Conservation (phyloP, 345 rosid genomes). For the Populus nigra region DNA sequence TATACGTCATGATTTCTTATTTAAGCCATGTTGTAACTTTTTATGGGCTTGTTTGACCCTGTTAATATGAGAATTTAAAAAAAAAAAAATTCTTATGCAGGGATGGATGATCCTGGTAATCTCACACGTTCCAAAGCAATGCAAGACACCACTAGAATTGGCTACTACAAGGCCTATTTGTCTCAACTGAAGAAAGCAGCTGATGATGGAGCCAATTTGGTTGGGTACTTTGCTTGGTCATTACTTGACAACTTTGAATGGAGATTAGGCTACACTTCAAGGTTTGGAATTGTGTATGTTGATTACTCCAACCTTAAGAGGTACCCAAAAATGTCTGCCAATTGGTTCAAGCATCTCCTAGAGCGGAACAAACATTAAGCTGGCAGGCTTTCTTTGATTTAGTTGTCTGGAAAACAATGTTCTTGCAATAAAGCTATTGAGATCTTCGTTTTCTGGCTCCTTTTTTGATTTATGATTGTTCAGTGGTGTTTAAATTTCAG, state of each 20-base stretch:
- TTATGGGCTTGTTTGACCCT: background rate
- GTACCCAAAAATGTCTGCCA: constrained; percentile 89
- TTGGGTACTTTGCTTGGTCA: constrained; percentile 94
- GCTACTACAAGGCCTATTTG: constrained; percentile 67
- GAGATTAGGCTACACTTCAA: constrained; percentile 85
- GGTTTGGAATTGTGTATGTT: constrained; percentile 91
- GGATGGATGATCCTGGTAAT: constrained; percentile 94
- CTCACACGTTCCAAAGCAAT: constrained; percentile 62
- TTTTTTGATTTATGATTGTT: background rate
- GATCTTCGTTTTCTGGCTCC: background rate
- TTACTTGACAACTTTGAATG: constrained; percentile 96
- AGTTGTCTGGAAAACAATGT: background rate
- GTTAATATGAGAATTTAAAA: no score
- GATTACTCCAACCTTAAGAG: constrained; percentile 68
- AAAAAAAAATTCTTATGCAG: constrained; percentile 22
- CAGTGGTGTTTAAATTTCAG: background rate
- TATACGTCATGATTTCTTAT: background rate
- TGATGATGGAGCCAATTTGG: constrained; percentile 77
- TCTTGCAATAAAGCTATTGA: background rate
- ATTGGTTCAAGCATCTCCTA: constrained; percentile 76
- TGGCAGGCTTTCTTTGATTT: background rate
- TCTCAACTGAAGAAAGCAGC: constrained; percentile 78
- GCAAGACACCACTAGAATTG: constrained; percentile 74
- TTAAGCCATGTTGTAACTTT: background rate
- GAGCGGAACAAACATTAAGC: constrained; percentile 24